phyloP scores from a whole-genome alignment of 2,329 filamentous ascomycete genomes.

The Beauveria sp. region DNA sequence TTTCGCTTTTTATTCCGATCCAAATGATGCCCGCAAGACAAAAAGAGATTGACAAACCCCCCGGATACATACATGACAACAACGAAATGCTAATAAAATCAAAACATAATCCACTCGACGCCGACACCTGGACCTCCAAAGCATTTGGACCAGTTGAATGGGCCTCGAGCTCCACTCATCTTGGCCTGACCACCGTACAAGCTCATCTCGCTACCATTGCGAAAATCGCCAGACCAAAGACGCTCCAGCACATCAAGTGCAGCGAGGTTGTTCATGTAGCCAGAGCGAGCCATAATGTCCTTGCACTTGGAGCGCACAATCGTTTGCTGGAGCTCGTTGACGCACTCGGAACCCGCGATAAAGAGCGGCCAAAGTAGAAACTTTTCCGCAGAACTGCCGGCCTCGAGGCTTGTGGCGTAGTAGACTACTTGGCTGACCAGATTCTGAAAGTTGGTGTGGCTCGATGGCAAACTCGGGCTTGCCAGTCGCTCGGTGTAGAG shows the following conservation, averaged over 20 bases:
- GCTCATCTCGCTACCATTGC: conserved; percentile 28
- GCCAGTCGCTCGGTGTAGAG: conserved; percentile 86
- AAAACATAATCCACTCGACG: conserved; percentile 63
- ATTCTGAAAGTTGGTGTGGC: conserved; percentile 71
- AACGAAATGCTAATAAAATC: conserved; percentile 17
- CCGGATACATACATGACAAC: conserved; percentile 14
- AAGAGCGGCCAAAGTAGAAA: conserved; percentile 93
- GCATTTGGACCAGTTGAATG: conserved; percentile 52
- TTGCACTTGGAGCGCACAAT: conserved; percentile 74
- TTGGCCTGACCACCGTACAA: conserved; percentile 23
- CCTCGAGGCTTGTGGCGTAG: conserved; percentile 73
- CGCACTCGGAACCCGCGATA: conserved; percentile 81
- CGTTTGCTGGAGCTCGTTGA: conserved; percentile 69
- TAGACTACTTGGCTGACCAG: conserved; percentile 75
- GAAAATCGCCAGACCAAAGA: conserved; percentile 60
- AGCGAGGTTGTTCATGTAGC: conserved; percentile 88
- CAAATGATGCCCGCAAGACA: neutral
- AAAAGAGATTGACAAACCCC: conserved; percentile 1
- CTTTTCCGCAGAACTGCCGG: conserved; percentile 68
- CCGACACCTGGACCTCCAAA: conserved; percentile 49
- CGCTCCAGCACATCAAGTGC: conserved; percentile 80
- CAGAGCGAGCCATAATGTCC: conserved; percentile 80
- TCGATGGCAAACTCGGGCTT: conserved; percentile 64
- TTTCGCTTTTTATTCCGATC: neutral
- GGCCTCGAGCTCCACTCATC: conserved; percentile 36